Evolutionary conservation across 2,329 filamentous ascomycete species (phyloP).

Genomic region (Colletotrichum nymphaeae): DNA sequence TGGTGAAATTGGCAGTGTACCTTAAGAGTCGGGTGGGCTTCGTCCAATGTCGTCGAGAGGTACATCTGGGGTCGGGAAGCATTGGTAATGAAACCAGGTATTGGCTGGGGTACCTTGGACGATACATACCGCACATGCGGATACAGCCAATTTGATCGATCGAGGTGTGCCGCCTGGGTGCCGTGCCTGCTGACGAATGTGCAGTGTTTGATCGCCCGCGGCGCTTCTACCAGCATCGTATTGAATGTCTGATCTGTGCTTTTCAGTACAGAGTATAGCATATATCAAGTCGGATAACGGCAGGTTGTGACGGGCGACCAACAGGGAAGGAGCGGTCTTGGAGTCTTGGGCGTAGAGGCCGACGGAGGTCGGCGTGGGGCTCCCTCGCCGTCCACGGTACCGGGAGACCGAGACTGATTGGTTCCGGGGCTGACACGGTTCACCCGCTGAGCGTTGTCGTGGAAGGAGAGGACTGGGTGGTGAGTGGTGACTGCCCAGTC

Average conservation of each 20-base stretch:
- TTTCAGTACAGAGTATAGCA: not conserved
- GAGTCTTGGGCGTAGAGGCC: not conserved
- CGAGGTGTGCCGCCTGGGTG: not conserved
- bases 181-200: constrained; percentile 6
- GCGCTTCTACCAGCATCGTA: not conserved
- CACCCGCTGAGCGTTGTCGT: not conserved
- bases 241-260: not conserved
- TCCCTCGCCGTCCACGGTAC: not conserved
- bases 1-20: not conserved
- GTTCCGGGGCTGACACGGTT: constrained; percentile 3
- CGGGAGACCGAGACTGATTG: constrained; percentile 1
- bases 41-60: constrained; percentile 5
- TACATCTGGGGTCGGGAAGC: constrained; percentile 19
- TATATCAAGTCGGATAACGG: too few species aligned
- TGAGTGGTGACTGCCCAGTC: not conserved
- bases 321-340: not conserved
- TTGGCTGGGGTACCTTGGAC: not conserved
- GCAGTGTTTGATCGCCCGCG: constrained; percentile 12
- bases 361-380: constrained; percentile 14
- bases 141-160: not conserved
- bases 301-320: not conserved
- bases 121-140: not conserved
- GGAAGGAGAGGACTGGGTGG: not conserved
- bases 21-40: not conserved
- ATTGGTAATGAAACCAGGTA: constrained; percentile 5